phyloP scores from a whole-genome alignment of 768 basidiomycete genomes.

The Dendrothele bispora region DNA sequence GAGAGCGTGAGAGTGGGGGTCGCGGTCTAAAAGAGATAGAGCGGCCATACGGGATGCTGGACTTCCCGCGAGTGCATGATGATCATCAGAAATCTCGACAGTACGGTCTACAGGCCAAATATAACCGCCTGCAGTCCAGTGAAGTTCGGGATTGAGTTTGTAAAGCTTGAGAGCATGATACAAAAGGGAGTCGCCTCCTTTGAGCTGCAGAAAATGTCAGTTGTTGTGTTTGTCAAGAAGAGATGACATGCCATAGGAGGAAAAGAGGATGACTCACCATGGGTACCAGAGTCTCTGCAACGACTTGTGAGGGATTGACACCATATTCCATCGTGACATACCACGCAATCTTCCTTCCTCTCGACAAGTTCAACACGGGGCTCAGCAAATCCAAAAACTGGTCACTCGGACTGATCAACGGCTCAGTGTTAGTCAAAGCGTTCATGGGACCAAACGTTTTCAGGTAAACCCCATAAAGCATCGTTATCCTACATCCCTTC shows the following conservation, averaged over 20 bases:
- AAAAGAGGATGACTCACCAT: conserved; percentile 54
- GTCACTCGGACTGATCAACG: conserved; percentile 73
- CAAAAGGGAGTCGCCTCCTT: conserved; percentile 72
- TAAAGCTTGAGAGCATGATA: conserved; percentile 78
- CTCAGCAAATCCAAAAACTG: conserved; percentile 70
- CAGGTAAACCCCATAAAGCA: conserved; percentile 72
- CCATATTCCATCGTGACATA: conserved; percentile 69
- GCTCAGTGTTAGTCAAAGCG: conserved; percentile 54
- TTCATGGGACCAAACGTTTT: conserved; percentile 60
- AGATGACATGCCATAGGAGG: too few species aligned
- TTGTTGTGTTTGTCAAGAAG: too few species aligned
- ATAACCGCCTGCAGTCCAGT: conserved; percentile 82
- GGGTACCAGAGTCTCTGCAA: conserved; percentile 72
- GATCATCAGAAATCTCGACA: conserved; percentile 60
- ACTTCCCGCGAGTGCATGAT: too few species aligned
- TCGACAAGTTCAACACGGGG: conserved; percentile 68
- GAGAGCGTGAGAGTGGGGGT: too few species aligned
- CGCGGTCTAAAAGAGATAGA: too few species aligned
- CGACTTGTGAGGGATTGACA: conserved; percentile 64
- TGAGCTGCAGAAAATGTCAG: too few species aligned
- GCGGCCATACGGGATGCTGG: too few species aligned
- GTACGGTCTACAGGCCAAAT: conserved; percentile 75
- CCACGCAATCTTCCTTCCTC: conserved; percentile 73
- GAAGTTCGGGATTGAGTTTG: conserved; percentile 72
- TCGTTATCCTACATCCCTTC: conserved; percentile 65